Conservation (phyloP, 2,329 filamentous ascomycete species). For the Colletotrichum coccodes region DNA sequence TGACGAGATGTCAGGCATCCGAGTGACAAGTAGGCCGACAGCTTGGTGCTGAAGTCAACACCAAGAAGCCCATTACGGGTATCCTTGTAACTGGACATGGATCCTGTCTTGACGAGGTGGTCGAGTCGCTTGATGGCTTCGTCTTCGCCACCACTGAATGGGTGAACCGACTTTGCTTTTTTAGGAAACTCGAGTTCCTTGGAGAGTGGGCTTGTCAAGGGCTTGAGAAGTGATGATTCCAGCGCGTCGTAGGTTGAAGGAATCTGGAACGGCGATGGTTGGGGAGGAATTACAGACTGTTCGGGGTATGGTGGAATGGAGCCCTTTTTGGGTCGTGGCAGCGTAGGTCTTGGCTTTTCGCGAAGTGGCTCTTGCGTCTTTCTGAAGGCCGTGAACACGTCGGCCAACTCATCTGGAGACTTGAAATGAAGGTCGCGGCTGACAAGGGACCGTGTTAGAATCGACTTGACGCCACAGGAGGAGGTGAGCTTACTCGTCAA, state of each 20-base stretch:
- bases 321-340: constrained; percentile 61
- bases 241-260: constrained; percentile 65
- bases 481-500: constrained; percentile 75
- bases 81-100: constrained; percentile 72
- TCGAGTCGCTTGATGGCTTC: constrained; percentile 66
- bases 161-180: constrained; percentile 67
- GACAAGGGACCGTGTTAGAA: constrained; percentile 35
- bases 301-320: constrained; percentile 68
- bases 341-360: constrained; percentile 66
- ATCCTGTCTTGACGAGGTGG: constrained; percentile 69
- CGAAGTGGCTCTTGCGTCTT: constrained; percentile 79
- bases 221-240: constrained; percentile 64
- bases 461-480: neutral
- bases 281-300: constrained; percentile 60
- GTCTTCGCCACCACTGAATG: constrained; percentile 75
- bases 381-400: constrained; percentile 80
- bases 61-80: constrained; percentile 79
- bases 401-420: constrained; percentile 69
- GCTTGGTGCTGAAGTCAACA: constrained; percentile 77
- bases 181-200: constrained; percentile 64
- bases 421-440: constrained; percentile 75
- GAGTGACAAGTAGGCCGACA: constrained; percentile 78
- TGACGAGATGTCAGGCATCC: constrained; percentile 80
- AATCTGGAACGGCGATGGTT: constrained; percentile 71
- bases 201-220: constrained; percentile 62